phyloP scores from a whole-genome alignment of 1,284 basidiomycete species.

The Tausonia pullulans region DNA sequence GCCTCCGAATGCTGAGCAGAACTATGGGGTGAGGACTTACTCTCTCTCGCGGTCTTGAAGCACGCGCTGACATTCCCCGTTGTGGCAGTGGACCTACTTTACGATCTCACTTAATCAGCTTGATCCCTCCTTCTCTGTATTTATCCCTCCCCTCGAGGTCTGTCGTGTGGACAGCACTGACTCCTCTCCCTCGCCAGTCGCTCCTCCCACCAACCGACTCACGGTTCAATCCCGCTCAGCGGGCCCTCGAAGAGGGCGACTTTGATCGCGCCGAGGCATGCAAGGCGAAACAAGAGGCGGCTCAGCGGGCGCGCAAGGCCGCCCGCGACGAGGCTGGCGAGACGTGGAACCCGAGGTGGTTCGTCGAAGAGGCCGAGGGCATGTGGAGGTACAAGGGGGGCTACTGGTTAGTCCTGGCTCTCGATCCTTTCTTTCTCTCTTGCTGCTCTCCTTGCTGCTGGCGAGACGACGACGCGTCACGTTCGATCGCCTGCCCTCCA shows the following conservation, averaged over 20 bases:
- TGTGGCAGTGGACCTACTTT: slow-evolving; percentile 14
- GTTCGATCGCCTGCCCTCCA: too few species aligned
- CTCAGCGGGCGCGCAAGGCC: slow-evolving; percentile 10
- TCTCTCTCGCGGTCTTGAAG: background rate
- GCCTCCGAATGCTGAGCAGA: slow-evolving; percentile 58
- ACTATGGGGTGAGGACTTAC: slow-evolving; percentile 46
- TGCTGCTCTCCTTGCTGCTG: background rate
- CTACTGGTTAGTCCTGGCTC: slow-evolving; percentile 4
- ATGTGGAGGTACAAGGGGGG: slow-evolving; percentile 7
- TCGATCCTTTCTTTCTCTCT: background rate
- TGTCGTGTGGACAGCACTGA: background rate
- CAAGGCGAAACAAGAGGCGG: slow-evolving; percentile 5
- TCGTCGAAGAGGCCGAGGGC: background rate
- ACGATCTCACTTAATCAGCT: slow-evolving; percentile 16
- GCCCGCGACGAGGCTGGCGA: slow-evolving; percentile 11
- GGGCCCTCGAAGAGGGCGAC: slow-evolving; percentile 13
- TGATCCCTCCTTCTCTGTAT: slow-evolving; percentile 5
- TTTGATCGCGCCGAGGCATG: slow-evolving; percentile 9
- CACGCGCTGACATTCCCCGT: background rate
- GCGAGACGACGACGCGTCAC: background rate
- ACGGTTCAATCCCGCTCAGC: slow-evolving; percentile 16
- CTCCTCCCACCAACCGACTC: slow-evolving; percentile 11
- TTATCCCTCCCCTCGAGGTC: too few species aligned
- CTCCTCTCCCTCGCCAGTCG: background rate
- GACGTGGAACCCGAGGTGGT: slow-evolving; percentile 12